Evolutionary conservation across 2,329 filamentous ascomycete species (phyloP).

Genomic region (Epicoccum sorghinum): DNA sequence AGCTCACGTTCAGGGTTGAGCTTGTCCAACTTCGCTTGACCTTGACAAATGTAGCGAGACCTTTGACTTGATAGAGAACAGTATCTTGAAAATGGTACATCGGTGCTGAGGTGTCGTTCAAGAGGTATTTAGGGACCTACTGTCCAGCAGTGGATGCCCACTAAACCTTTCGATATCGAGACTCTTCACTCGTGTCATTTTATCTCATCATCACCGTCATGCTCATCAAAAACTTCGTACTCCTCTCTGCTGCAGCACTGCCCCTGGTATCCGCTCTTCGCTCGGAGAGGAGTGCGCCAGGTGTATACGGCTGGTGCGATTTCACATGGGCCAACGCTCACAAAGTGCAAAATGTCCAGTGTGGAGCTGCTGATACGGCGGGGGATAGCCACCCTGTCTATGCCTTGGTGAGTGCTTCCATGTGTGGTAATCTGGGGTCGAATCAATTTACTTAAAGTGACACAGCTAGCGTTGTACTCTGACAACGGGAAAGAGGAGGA

Average conservation of each 20-base stretch:
- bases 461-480: neutral
- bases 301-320: slow-evolving; percentile 5
- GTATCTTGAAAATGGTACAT: too few species aligned
- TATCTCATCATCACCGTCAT: neutral
- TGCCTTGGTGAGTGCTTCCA: neutral
- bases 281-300: neutral
- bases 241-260: neutral
- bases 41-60: neutral
- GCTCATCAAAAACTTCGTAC: neutral
- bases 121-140: neutral
- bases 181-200: neutral
- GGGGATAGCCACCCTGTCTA: neutral
- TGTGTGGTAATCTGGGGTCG: too few species aligned
- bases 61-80: too few species aligned
- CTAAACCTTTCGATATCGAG: too few species aligned
- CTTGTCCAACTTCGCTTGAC: neutral
- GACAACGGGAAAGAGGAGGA: slow-evolving; percentile 3
- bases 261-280: slow-evolving; percentile 1
- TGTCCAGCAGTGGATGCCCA: too few species aligned
- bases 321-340: slow-evolving; percentile 2
- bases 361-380: slow-evolving; percentile 1
- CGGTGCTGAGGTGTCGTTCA: neutral
- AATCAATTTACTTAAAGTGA: neutral
- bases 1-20: neutral
- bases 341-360: slow-evolving; percentile 1